These are phyloP conservation scores for Thraustotheca clavata DNA, from an alignment of 352 stramenopile species.

Conservation along the genomic window DNA sequence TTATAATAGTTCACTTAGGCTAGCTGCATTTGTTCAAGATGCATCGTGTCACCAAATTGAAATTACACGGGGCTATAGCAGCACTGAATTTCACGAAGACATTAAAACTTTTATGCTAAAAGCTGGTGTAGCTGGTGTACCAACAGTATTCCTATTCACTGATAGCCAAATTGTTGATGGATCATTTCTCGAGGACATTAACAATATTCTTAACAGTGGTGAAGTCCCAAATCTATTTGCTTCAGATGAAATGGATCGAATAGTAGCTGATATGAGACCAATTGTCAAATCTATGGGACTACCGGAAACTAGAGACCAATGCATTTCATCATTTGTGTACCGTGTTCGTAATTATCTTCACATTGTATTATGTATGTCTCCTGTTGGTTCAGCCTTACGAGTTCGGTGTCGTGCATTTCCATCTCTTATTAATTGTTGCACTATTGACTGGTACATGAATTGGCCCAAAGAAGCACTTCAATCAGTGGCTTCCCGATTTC, in stretches of 20 bases:
- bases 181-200: constrained; percentile 94
- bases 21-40: constrained; percentile 88
- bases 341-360: constrained; percentile 90
- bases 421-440: constrained; percentile 94
- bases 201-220: constrained; percentile 94
- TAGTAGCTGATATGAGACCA: constrained; percentile 88
- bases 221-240: constrained; percentile 94
- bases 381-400: constrained; percentile 87
- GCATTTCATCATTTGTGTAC: constrained; percentile 82
- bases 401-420: constrained; percentile 91
- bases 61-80: constrained; percentile 86
- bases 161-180: constrained; percentile 94
- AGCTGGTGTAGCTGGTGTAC: constrained; percentile 74
- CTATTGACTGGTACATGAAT: constrained; percentile 94
- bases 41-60: constrained; percentile 90
- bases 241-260: constrained; percentile 90
- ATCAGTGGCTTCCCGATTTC: constrained; percentile 82
- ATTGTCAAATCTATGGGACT: constrained; percentile 84
- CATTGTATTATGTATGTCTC: constrained; percentile 92
- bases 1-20: constrained; percentile 1
- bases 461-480: constrained; percentile 90
- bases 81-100: constrained; percentile 89
- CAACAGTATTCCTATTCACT: constrained; percentile 90
- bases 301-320: constrained; percentile 89
- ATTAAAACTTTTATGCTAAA: constrained; percentile 91